Base-by-base conservation (phyloP, 2,329 filamentous ascomycete genomes). In the Hortaea werneckii region DNA sequence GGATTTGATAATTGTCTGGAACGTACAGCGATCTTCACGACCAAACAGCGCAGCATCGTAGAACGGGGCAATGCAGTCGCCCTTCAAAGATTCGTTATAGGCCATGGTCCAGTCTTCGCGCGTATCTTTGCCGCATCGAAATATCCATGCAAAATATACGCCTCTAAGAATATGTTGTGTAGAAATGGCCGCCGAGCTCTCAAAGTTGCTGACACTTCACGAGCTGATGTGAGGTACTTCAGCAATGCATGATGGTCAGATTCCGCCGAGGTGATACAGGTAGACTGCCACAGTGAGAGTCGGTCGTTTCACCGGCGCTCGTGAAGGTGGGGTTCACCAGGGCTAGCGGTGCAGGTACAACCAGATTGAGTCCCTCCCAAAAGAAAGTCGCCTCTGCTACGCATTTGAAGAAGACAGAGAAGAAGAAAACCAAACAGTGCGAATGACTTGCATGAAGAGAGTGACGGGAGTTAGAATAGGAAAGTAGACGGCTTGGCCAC, bases 1-100 rank as follows among this genome's bases (percentile, higher is more conserved):
- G 70, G 78, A 64, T 77, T 89, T 85, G 86, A 66, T 85, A 85
- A 58, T 76, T 78, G 62, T 67, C 26, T 64, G 54, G 40, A 20
- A 20, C 20, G 20, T 20, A 20, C 20, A 20, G 20, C 20, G 20
- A 20, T 20, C 20, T 20, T 20, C 20, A 20, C 20, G 20, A 74
- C 76, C 58, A 83, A 94, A 48, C 75, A 64, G 29, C 9, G 67
- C 65, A 48, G 75, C 73, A 60, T 85, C 78, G 51, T 82, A 73
- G 60, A 92, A 90, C 5, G 87, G 87, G 43, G 73, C 54, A 11
- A 78, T 77, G 64, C 87, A 94, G 12, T 67, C 58, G 51, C 77
- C 79, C 29, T 38, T 34, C 13, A 51, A 42, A 5, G 28, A 12
- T 7, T 44, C 41, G 10, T 28, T 37, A 37, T 51, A 49, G 12